Evolutionary conservation across 371 early-diverging fungal genomes (phyloP), one percentile per base, ranked within the genome.

Genomic region (Furculomyces boomerangus): DNA sequence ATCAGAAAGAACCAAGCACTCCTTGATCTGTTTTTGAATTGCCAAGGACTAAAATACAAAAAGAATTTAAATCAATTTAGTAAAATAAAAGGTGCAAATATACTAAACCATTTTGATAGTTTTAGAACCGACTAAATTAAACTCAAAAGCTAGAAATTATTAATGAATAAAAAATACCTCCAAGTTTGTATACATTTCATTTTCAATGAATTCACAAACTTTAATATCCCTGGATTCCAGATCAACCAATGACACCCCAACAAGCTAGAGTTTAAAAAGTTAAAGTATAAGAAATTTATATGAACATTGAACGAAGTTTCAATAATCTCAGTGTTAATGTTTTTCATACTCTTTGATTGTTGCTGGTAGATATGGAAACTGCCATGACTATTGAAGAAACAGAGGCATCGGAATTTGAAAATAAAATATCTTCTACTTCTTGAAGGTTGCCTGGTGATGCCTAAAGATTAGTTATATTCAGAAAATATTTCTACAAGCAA

Each of bases 361-460:
- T 74, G 25, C 70, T 73, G 5, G 60, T 37, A 18, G 59, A 70
- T 30, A 84, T 64, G 57, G 75, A 78, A 39, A 87, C 74, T 22
- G 86, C 85, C 67, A 90, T 69, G 18, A 92, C 85, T 10, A 93
- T 75, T 1, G 94, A 91, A 14, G 88, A 76, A 0, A 75, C 59
- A 0, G 81, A 69, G 63, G 87, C 72, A 30, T 83, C 86, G 18
- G 75, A 66, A 58, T 72, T 74, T 22, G 72, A 63, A 57, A 92
- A 93, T 35, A 96, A 60, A 47, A 88, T 62, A 54, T 94, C 93
- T 60, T 96, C 93, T 18, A 96, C 75, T 30, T 78, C 80, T 59
- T 85, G 83, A 48, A 93, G 62, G 56, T 94, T 91, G 22, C 96
- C 96, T 2, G 96, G 96, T 1, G 94, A 92, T 3, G 93, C 94